Evolutionary conservation across 176 grass and related monocot species (phyloP).

Genomic region (Avena eriantha): DNA sequence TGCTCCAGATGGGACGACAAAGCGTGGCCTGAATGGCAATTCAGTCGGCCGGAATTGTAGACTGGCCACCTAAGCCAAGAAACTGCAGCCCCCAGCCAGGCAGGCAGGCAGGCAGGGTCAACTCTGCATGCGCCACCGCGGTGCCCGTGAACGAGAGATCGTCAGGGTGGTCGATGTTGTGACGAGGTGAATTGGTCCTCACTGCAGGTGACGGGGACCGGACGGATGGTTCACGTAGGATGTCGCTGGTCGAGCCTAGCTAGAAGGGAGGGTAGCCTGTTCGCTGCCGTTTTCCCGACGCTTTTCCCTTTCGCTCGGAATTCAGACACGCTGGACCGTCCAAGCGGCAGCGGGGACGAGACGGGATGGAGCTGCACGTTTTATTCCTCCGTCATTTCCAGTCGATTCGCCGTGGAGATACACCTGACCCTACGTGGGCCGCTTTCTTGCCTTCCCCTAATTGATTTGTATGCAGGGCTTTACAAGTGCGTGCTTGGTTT

Average conservation of each 20-base stretch:
- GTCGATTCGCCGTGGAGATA: not conserved
- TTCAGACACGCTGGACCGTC: constrained; percentile 11
- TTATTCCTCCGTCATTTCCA: constrained; percentile 40
- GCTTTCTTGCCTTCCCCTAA: too few species aligned
- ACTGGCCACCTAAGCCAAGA: not conserved
- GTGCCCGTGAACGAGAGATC: not conserved
- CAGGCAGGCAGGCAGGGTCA: too few species aligned
- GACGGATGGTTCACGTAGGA: not conserved
- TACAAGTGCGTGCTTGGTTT: too few species aligned
- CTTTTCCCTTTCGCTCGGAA: too few species aligned
- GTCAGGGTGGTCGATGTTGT: not conserved
- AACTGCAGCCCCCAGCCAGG: not conserved
- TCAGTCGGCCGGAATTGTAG: constrained; percentile 28
- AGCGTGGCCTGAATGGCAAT: not conserved
- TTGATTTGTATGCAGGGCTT: too few species aligned
- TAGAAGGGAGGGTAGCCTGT: not conserved
- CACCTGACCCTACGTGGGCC: not conserved
- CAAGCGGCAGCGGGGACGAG: not conserved
- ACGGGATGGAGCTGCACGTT: not conserved
- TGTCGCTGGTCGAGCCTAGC: too few species aligned
- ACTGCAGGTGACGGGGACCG: not conserved
- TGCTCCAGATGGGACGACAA: constrained; percentile 48
- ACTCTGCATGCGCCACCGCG: not conserved
- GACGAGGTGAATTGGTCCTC: not conserved
- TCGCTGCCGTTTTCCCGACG: constrained; percentile 46